phyloP scores from a whole-genome alignment of 2,329 filamentous ascomycete genomes.

The Dactylonectria macrodidyma region DNA sequence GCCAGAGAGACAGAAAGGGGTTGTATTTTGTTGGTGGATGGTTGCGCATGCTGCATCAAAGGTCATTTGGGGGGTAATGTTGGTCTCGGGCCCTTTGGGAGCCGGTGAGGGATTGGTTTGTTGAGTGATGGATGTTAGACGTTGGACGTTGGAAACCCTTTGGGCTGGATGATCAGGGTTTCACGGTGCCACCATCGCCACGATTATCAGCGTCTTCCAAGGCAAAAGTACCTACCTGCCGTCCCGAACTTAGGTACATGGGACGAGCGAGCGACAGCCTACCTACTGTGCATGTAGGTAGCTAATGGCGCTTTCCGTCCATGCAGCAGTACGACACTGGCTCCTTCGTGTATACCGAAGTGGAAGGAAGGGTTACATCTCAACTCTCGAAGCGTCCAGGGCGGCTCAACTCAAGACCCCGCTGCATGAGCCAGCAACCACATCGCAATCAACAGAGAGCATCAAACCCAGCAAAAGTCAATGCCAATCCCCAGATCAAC shows the following conservation, averaged over 20 bases:
- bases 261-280: too few relatives aligned
- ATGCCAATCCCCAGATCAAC: slow-evolving; percentile 29
- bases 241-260: too few relatives aligned
- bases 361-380: slow-evolving; percentile 1
- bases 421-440: slow-evolving; percentile 16
- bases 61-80: background rate
- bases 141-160: background rate
- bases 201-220: background rate
- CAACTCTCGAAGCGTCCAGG: background rate
- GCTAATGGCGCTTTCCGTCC: too few relatives aligned
- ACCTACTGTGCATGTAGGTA: background rate
- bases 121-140: slow-evolving; percentile 12
- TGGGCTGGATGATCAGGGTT: slow-evolving; percentile 11
- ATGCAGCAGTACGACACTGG: background rate
- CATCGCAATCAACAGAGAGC: slow-evolving; percentile 1
- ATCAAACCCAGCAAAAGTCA: slow-evolving; percentile 17
- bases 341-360: background rate
- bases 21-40: slow-evolving; percentile 5
- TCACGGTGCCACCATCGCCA: slow-evolving; percentile 1
- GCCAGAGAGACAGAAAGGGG: slow-evolving; percentile 11
- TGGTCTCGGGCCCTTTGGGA: slow-evolving; percentile 16
- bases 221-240: background rate
- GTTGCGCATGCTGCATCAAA: background rate
- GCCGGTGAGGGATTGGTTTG: slow-evolving; percentile 13
- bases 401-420: slow-evolving; percentile 17